Conservation (phyloP, 2,329 filamentous ascomycete species). For the Bipolaris bicolor region DNA sequence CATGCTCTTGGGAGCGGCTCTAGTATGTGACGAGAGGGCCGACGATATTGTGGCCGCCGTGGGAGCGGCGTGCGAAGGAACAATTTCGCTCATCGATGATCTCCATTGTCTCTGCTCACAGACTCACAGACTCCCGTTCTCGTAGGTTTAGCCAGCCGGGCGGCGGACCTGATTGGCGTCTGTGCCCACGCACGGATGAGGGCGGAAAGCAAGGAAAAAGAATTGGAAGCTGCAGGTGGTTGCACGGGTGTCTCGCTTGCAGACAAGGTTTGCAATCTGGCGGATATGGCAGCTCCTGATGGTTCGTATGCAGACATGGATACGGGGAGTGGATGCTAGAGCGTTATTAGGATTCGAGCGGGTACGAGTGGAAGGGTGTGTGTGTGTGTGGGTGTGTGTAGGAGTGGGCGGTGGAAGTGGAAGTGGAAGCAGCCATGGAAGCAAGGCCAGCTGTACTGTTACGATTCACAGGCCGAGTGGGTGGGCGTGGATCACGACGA, state of each 20-base stretch:
- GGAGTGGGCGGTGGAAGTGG: slow-evolving; percentile 4
- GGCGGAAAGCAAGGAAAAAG: slow-evolving; percentile 33
- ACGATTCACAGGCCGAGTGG: neutral
- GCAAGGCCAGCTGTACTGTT: neutral
- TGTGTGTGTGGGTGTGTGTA: too few relatives aligned
- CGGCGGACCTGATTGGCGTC: slow-evolving; percentile 37
- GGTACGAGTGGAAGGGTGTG: slow-evolving; percentile 30
- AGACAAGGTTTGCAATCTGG: slow-evolving; percentile 29
- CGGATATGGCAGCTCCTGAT: slow-evolving; percentile 26
- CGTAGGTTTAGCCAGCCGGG: slow-evolving; percentile 43
- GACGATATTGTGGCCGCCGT: slow-evolving; percentile 17
- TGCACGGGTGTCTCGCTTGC: slow-evolving; percentile 33
- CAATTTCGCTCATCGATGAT: slow-evolving; percentile 40
- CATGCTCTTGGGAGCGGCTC: slow-evolving; percentile 21
- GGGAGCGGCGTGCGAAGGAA: slow-evolving; percentile 18
- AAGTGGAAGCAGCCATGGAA: slow-evolving; percentile 19
- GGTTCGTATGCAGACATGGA: slow-evolving; percentile 29
- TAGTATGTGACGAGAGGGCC: slow-evolving; percentile 18
- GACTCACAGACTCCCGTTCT: slow-evolving; percentile 42
- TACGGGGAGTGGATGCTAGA: slow-evolving; percentile 21
- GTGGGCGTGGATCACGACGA: slow-evolving; percentile 4
- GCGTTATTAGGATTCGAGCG: slow-evolving; percentile 19
- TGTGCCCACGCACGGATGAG: slow-evolving; percentile 43
- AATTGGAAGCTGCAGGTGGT: slow-evolving; percentile 40
- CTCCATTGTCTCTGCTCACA: slow-evolving; percentile 31